A percentile compares a stretch with the other conserved stretches of the same genome.
Conservation (phyloP, 306 rosid genomes). For the Vachellia pachyceras region DNA sequence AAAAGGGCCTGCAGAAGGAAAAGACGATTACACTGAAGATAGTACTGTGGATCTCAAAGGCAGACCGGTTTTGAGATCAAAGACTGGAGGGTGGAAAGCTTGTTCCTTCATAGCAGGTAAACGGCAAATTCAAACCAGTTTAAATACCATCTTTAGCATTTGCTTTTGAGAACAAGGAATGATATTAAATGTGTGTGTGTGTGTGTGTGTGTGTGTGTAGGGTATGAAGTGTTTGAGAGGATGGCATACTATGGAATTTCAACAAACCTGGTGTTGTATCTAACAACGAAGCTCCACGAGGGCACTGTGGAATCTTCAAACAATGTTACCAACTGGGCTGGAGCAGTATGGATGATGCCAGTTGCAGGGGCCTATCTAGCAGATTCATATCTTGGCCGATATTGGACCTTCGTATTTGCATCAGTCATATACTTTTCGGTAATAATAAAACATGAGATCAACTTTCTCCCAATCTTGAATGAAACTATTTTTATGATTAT, state of each 20-base stretch:
- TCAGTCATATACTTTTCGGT: constrained; percentile 66
- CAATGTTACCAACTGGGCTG: constrained; percentile 75
- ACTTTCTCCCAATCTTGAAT: constrained; percentile 12
- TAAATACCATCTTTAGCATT: neutral
- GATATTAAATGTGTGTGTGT: neutral
- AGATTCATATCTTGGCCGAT: constrained; percentile 70
- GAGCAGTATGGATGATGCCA: constrained; percentile 74
- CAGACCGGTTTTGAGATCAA: constrained; percentile 8
- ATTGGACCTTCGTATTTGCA: constrained; percentile 66
- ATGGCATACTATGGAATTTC: constrained; percentile 83
- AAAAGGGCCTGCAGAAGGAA: neutral
- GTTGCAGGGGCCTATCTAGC: constrained; percentile 71
- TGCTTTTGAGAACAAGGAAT: neutral
- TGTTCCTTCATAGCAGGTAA: constrained; percentile 23
- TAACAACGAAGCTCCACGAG: constrained; percentile 68
- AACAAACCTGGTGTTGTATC: constrained; percentile 67
- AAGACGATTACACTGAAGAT: constrained; percentile 16
- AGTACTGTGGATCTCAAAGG: constrained; percentile 11
- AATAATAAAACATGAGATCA: constrained; percentile 18
- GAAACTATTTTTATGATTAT: neutral
- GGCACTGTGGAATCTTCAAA: constrained; percentile 75
- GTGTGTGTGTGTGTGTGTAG: constrained; percentile 24
- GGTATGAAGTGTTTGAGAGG: constrained; percentile 80
- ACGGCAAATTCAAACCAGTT: neutral
- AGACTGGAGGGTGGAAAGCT: constrained; percentile 19